Evolutionary conservation across 495 filamentous ascomycete genomes (phyloP), one percentile per base, ranked within the genome.

Genomic region (Annulohypoxylon stygium): DNA sequence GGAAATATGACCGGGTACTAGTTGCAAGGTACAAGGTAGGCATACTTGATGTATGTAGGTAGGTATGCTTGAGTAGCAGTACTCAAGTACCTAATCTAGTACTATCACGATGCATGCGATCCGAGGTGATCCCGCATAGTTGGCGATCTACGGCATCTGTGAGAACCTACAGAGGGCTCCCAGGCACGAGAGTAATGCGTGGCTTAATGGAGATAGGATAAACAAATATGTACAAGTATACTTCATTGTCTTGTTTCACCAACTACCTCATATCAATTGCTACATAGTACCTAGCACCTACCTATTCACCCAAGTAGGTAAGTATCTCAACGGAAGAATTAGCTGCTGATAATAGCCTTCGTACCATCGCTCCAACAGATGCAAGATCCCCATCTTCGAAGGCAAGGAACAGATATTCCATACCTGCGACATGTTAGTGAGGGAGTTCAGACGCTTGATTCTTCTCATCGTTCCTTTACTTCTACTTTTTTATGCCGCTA

Each of bases 401-500:
- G 33, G 16, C 36, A 41, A 30, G 18, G 34, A 43, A 16, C 26
- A 20, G 7, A 12, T 58, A 25, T n/a, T 36, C n/a, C 55, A 34
- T 20, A 48, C 39, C 14, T 64, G 9, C 45, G 58, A 63, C 33
- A 82, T 83, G 81, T 43, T 81, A 10, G 69, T 78, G 16, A 67
- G 77, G 60, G 80, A 80, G 61, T 48, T 80, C 5, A 79, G 72
- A 66, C 79, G 81, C 10, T 37, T 76, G 25, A 33, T 61, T 30
- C 75, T 83, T 30, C 4, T 81, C 23, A 34, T 78, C 1, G 67
- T 61, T 9, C 26, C 75, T 7, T 25, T 70, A 11, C 12, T 80
- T 9, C 48, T 81, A 14, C 30, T 80, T 12, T 57, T 80, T 43
- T 78, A 64, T 36, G 34, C 66, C 36, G 65, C 45, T 23, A 33